Percentiles rank a stretch among this genome's conserved stretches.
Conservation (phyloP, 176 grass and related monocot species). For the Coix lacrymajobi region DNA sequence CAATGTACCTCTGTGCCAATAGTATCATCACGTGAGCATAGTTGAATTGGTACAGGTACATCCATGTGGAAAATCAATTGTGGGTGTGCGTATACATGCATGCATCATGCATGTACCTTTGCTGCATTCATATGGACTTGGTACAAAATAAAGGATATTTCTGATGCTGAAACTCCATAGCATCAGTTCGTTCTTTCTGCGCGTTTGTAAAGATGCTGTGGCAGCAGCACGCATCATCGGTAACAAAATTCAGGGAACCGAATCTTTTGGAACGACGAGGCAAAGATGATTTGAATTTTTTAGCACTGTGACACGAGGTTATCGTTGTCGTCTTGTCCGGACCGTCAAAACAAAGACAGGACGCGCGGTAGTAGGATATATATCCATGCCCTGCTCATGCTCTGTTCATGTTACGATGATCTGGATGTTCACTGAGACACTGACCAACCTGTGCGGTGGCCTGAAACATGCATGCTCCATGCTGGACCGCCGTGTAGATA, state of each 20-base stretch:
- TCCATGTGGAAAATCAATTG: background rate
- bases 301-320: background rate
- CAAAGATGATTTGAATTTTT: background rate
- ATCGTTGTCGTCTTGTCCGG: background rate
- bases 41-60: constrained; percentile 1
- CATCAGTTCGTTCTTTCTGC: background rate
- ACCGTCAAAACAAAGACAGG: background rate
- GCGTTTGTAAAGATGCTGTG: background rate
- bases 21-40: background rate
- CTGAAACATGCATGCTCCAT: background rate
- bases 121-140: background rate
- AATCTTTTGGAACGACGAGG: background rate
- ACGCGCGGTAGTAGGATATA: background rate
- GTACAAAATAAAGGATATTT: background rate
- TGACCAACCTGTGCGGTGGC: background rate
- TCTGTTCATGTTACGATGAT: background rate
- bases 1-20: background rate
- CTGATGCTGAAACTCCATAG: background rate
- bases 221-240: background rate
- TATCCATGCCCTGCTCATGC: background rate
- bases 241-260: background rate
- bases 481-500: background rate
- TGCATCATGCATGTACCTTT: background rate
- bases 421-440: background rate
- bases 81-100: background rate